phyloP scores from a whole-genome alignment of 257 asterid species.

The Capsicum chinense region DNA sequence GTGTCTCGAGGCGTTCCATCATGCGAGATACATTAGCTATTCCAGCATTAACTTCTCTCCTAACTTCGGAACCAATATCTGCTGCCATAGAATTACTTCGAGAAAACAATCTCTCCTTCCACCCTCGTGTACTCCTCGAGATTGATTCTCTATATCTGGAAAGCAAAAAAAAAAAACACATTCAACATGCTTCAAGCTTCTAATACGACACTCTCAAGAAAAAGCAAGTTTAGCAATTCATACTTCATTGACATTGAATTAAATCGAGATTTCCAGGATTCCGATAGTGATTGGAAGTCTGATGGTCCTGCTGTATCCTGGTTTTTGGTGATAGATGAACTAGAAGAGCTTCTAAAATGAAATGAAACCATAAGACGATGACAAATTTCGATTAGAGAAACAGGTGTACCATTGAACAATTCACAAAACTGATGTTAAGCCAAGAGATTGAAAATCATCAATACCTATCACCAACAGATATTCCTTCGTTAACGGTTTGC shows the following conservation, averaged over 20 bases:
- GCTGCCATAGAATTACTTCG: constrained; percentile 79
- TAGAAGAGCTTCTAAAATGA: constrained; percentile 51
- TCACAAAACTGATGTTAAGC: not conserved
- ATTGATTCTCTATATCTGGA: constrained; percentile 84
- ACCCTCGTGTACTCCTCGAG: constrained; percentile 77
- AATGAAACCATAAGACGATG: constrained; percentile 24
- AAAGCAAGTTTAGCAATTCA: constrained; percentile 31
- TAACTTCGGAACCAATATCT: constrained; percentile 65
- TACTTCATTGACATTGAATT: constrained; percentile 83
- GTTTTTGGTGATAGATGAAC: constrained; percentile 49
- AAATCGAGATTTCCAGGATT: constrained; percentile 81
- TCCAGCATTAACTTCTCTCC: constrained; percentile 53
- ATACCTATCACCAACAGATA: constrained; percentile 55
- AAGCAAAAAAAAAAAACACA: constrained; percentile 18
- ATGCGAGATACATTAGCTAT: not conserved
- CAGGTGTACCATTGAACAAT: constrained; percentile 4
- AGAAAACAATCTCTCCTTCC: constrained; percentile 89
- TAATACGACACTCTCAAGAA: not conserved
- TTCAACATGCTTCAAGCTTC: constrained; percentile 30
- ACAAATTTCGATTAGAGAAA: not conserved
- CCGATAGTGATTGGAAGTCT: constrained; percentile 67
- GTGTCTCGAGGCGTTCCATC: constrained; percentile 21
- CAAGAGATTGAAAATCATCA: constrained; percentile 25
- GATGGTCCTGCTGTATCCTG: constrained; percentile 80
- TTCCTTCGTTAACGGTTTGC: constrained; percentile 41